phyloP scores from a whole-genome alignment of 495 filamentous ascomycete species.

The Oleoguttula mirabilis region DNA sequence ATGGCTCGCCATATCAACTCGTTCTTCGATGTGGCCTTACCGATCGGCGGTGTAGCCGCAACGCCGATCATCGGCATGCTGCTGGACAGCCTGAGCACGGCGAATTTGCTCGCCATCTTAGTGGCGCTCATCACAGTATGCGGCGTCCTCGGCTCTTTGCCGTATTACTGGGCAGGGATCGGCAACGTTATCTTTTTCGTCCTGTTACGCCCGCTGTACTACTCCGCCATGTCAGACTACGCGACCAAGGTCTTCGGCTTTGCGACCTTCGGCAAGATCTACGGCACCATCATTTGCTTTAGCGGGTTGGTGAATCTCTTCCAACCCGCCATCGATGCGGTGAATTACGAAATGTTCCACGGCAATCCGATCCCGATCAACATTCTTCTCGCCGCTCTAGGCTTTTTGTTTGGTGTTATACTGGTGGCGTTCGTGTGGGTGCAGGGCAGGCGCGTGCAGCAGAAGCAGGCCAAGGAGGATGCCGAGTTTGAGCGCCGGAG shows the following conservation, averaged over 20 bases:
- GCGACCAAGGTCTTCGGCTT: constrained; percentile 94
- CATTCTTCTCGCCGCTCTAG: constrained; percentile 48
- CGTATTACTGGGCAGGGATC: constrained; percentile 58
- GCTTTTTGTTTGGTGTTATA: constrained; percentile 36
- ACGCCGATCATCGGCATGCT: constrained; percentile 81
- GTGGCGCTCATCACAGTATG: constrained; percentile 62
- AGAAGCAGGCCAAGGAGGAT: constrained; percentile 25
- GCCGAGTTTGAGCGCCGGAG: constrained; percentile 25
- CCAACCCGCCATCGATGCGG: constrained; percentile 68
- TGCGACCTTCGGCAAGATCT: constrained; percentile 86
- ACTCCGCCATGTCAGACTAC: constrained; percentile 73
- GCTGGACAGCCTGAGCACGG: constrained; percentile 65
- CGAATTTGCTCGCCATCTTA: constrained; percentile 59
- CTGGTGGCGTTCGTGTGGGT: constrained; percentile 29
- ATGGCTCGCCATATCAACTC: constrained; percentile 60
- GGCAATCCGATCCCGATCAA: constrained; percentile 74
- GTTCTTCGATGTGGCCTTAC: constrained; percentile 80
- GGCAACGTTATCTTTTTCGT: constrained; percentile 71
- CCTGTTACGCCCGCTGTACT: constrained; percentile 64
- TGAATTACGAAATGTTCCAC: constrained; percentile 60
- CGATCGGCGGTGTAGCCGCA: constrained; percentile 69
- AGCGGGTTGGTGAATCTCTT: constrained; percentile 78
- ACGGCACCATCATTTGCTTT: constrained; percentile 82
- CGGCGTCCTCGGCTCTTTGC: constrained; percentile 66
- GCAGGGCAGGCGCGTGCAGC: constrained; percentile 22